Conservation (phyloP, 768 basidiomycete species). For the Pleurotus platypus region DNA sequence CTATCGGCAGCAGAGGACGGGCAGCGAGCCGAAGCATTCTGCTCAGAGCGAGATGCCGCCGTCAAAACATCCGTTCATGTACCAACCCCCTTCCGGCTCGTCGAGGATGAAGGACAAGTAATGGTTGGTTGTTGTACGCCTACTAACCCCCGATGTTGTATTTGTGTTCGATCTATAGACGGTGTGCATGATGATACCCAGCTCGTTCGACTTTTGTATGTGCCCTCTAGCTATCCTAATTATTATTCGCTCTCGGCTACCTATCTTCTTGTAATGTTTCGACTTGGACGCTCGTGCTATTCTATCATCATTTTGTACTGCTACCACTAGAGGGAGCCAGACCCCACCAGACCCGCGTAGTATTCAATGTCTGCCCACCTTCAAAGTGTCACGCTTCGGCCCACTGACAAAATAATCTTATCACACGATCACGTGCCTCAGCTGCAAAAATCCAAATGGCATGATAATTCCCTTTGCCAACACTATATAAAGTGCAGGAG, state of each 20-base stretch:
- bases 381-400: no score
- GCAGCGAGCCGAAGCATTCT: conserved; percentile 13
- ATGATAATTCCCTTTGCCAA: background rate
- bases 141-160: background rate
- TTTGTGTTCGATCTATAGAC: background rate
- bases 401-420: background rate
- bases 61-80: conserved; percentile 40
- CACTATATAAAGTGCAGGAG: background rate
- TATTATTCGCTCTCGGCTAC: background rate
- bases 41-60: conserved; percentile 10
- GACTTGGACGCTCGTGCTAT: background rate
- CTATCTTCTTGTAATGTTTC: no score
- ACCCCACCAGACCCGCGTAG: no score
- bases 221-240: background rate
- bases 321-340: background rate
- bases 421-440: background rate
- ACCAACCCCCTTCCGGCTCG: conserved; percentile 36
- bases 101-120: conserved; percentile 3
- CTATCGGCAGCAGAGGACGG: conserved; percentile 45
- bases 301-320: background rate
- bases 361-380: no score
- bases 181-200: no score
- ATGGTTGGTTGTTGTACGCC: background rate
- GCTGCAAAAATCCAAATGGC: conserved; percentile 1
- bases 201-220: background rate